Percentiles rank a stretch among this genome's conserved stretches.
phyloP scores from a whole-genome alignment of 257 asterid genomes.

The Orobanche coerulescens region DNA sequence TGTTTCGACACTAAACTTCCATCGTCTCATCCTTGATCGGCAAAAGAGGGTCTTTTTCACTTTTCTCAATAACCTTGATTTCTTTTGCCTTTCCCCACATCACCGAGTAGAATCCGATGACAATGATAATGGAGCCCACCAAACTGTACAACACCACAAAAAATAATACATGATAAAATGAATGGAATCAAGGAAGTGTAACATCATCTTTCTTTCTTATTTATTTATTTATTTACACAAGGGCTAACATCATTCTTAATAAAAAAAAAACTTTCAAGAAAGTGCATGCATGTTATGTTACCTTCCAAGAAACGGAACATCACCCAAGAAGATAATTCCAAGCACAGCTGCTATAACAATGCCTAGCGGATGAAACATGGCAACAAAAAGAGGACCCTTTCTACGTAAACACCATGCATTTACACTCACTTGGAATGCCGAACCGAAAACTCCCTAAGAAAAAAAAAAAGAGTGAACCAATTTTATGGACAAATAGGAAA shows the following conservation, averaged over 20 bases:
- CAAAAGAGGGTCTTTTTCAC: slow-evolving; percentile 46
- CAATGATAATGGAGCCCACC: slow-evolving; percentile 62
- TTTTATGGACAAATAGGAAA: neutral
- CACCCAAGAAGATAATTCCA: slow-evolving; percentile 56
- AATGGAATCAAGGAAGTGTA: neutral
- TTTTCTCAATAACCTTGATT: slow-evolving; percentile 26
- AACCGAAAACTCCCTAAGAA: slow-evolving; percentile 63
- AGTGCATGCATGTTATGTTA: slow-evolving; percentile 20
- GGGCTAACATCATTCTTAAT: neutral
- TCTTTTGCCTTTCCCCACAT: slow-evolving; percentile 92
- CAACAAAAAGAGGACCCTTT: slow-evolving; percentile 82
- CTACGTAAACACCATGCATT: slow-evolving; percentile 59
- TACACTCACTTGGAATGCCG: slow-evolving; percentile 82
- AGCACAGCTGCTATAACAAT: slow-evolving; percentile 57
- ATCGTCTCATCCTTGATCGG: slow-evolving; percentile 27
- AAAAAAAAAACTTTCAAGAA: slow-evolving; percentile 3
- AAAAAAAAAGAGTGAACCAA: neutral
- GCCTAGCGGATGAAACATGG: slow-evolving; percentile 76
- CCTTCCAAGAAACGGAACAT: slow-evolving; percentile 74
- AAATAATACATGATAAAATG: neutral
- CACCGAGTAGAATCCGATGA: slow-evolving; percentile 80
- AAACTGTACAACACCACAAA: slow-evolving; percentile 39
- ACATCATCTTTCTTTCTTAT: neutral
- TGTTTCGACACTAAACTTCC: slow-evolving; percentile 12
- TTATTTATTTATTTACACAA: neutral